Conservation (phyloP, 495 filamentous ascomycete genomes). For the Lichina pygmaea region DNA sequence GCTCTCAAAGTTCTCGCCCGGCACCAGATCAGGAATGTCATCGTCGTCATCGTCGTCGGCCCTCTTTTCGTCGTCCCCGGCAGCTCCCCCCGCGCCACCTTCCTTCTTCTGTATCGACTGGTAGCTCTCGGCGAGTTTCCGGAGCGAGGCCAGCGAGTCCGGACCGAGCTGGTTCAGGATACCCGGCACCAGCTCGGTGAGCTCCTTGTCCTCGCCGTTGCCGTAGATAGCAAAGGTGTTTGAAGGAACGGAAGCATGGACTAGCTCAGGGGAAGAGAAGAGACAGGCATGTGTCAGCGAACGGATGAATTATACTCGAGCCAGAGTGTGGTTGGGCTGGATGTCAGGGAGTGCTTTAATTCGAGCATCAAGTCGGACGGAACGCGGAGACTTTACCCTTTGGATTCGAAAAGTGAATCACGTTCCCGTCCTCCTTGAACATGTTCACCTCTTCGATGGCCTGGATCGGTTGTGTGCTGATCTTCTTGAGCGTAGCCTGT, state of each 20-base stretch:
- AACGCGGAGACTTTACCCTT: slow-evolving; percentile 34
- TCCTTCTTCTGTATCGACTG: slow-evolving; percentile 96
- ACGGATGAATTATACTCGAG: no score
- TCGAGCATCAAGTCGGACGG: no score
- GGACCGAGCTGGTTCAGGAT: slow-evolving; percentile 99
- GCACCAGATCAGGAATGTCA: slow-evolving; percentile 88
- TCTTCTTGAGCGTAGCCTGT: slow-evolving; percentile 78
- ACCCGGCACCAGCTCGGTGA: slow-evolving; percentile 94
- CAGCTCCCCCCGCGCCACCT: slow-evolving; percentile 26
- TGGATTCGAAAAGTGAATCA: slow-evolving; percentile 93
- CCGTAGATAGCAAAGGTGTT: slow-evolving; percentile 99
- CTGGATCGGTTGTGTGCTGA: slow-evolving; percentile 92
- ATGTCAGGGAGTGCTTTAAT: no score
- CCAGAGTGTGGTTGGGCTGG: no score
- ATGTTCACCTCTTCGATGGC: slow-evolving; percentile 99
- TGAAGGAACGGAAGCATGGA: slow-evolving; percentile 83
- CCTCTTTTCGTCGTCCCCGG: slow-evolving; percentile 26
- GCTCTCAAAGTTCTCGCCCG: slow-evolving; percentile 88
- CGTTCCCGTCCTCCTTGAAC: slow-evolving; percentile 99
- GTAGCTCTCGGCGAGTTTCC: slow-evolving; percentile 97
- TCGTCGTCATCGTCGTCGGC: slow-evolving; percentile 44
- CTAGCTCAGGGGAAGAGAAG: slow-evolving; percentile 15
- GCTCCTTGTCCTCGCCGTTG: slow-evolving; percentile 95
- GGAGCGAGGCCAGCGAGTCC: slow-evolving; percentile 88
- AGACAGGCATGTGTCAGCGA: no score